Percentiles rank a stretch among this genome's conserved stretches.
phyloP scores from a whole-genome alignment of 176 grass and related monocot species.

The Cocos nucifera region DNA sequence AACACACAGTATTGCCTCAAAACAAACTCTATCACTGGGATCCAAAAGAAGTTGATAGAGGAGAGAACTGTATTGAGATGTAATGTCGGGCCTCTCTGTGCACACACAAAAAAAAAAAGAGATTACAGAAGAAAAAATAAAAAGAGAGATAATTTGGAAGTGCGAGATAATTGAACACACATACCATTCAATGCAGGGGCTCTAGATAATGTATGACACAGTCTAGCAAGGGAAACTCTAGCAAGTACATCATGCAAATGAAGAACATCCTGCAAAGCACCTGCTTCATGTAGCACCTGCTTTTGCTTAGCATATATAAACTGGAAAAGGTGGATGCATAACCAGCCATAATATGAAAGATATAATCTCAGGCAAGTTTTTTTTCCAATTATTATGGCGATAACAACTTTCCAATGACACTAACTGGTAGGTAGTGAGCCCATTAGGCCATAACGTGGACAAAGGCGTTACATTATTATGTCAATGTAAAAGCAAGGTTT shows the following conservation, averaged over 20 bases:
- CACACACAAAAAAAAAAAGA: conserved; percentile 9
- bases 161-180: conserved; percentile 21
- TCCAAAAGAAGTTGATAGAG: conserved; percentile 99
- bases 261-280: conserved; percentile 96
- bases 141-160: conserved; percentile 12
- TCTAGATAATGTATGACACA: conserved; percentile 91
- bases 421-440: too few relatives aligned
- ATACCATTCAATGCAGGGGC: conserved; percentile 82
- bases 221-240: conserved; percentile 89
- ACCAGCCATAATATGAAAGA: neutral
- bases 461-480: too few relatives aligned
- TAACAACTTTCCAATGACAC: too few relatives aligned
- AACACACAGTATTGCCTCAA: conserved; percentile 97
- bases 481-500: too few relatives aligned
- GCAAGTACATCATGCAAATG: conserved; percentile 99
- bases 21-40: conserved; percentile 98
- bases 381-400: too few relatives aligned
- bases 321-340: neutral
- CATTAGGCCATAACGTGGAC: too few relatives aligned
- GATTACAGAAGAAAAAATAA: neutral
- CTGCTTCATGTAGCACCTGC: conserved; percentile 51
- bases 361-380: too few relatives aligned
- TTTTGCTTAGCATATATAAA: conserved; percentile 12
- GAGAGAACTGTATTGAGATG: conserved; percentile 81
- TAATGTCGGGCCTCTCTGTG: conserved; percentile 97